Evolutionary conservation across 1,284 basidiomycete species (phyloP), one percentile per base, ranked within the genome.

Genomic region (Mycena citricolor): DNA sequence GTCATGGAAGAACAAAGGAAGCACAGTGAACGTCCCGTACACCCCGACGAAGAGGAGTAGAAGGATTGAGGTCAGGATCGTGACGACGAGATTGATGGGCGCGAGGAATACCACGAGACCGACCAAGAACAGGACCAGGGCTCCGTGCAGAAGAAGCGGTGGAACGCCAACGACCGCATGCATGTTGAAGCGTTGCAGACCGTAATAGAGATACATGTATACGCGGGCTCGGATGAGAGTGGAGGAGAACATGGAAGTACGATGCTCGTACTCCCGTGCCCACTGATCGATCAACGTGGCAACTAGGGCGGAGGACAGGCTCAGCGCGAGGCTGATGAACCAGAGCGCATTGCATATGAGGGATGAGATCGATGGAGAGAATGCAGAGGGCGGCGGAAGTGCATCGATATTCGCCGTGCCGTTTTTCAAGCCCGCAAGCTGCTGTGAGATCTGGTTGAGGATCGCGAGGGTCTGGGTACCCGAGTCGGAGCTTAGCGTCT

Each of bases 21-120:
- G 21, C 31, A 30, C 16, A 17, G 43, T 45, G 24, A 39, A 23
- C 31, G 40, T 14, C 4, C 30, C 10, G 23, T 44, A 44, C 16
- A 44, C 34, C 3, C 14, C 17, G 2, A 38, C 4, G n/a, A 31
- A 24, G 6, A 44, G 17, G 20, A 19, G 26, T 21, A 44, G 16
- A 4, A 44, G 25, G 8, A 6, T 19, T 14, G 22, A 22, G 8
- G 29, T 26, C 5, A 38, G 36, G 5, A 7, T 26, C 17, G 36
- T 26, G 6, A 38, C 29, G 8, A 38, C 19, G 14, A 13, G 14
- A 19, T 38, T 38, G 21, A 38, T 26, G 5, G 36, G 36, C 12
- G 29, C 10, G 7, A 38, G 36, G 36, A 38, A 38, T 14, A 25
- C 36, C 8, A 38, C 24, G 5, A 38, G 23, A 14, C 36, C 36